phyloP scores from a whole-genome alignment of 2,329 filamentous ascomycete genomes.

The Sclerotinia glacialis region DNA sequence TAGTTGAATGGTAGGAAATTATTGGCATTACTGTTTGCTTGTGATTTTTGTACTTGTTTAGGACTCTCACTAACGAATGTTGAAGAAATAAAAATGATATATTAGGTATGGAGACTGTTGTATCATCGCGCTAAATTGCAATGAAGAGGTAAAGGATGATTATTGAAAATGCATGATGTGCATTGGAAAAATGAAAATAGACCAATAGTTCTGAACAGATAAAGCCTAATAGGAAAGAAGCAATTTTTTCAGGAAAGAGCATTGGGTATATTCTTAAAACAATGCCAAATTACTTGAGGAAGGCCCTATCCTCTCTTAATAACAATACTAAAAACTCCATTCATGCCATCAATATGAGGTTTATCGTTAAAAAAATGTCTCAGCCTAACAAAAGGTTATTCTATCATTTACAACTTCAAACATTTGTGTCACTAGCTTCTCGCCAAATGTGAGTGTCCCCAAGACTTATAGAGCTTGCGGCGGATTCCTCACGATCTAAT shows the following conservation, averaged over 20 bases:
- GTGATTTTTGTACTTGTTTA: neutral
- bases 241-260: conserved; percentile 12
- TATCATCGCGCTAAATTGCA: conserved; percentile 11
- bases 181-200: neutral
- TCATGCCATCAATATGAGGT: conserved; percentile 2
- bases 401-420: conserved; percentile 26
- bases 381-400: neutral
- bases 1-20: conserved; percentile 32
- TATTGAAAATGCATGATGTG: neutral
- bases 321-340: conserved; percentile 20
- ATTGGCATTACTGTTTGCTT: conserved; percentile 26
- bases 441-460: conserved; percentile 53
- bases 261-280: conserved; percentile 14
- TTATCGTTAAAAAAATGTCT: neutral
- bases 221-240: neutral
- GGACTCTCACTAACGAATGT: neutral
- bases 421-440: conserved; percentile 40
- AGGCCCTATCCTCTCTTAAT: conserved; percentile 23
- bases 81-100: neutral
- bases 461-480: conserved; percentile 47
- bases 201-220: neutral
- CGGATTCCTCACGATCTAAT: conserved; percentile 40
- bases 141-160: conserved; percentile 11
- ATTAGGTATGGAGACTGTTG: conserved; percentile 10
- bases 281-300: conserved; percentile 19